Evolutionary conservation across 805 yeast genomes (phyloP).

Genomic region (Lipomyces yamanashiensis): DNA sequence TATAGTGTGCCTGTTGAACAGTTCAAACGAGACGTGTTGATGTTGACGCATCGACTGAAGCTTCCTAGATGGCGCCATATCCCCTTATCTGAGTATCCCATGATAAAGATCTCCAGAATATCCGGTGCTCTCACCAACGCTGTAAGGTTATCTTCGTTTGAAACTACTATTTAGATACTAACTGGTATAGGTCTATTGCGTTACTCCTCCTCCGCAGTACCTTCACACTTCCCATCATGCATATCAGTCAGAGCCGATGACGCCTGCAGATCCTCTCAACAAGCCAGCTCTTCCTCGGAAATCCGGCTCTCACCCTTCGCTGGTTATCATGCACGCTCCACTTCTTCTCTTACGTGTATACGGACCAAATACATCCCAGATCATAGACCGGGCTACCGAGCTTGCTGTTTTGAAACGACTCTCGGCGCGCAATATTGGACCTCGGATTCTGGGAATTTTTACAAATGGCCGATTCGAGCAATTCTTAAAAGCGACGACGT

Average conservation of each 20-base stretch:
- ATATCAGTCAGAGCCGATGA: slow-evolving; percentile 5
- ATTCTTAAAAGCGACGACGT: slow-evolving; percentile 79
- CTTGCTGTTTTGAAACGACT: slow-evolving; percentile 72
- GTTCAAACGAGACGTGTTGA: slow-evolving; percentile 24
- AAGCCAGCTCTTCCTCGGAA: slow-evolving; percentile 12
- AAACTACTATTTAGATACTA: background rate
- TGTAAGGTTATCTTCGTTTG: slow-evolving; percentile 46
- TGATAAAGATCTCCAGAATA: slow-evolving; percentile 65
- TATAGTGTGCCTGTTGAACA: slow-evolving; percentile 25
- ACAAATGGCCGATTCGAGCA: slow-evolving; percentile 94
- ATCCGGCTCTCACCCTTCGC: slow-evolving; percentile 28
- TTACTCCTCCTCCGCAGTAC: slow-evolving; percentile 57
- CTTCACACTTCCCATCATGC: slow-evolving; percentile 15
- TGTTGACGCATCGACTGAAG: slow-evolving; percentile 46
- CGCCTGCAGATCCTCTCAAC: slow-evolving; percentile 6
- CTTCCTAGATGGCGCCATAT: slow-evolving; percentile 82
- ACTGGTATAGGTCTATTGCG: slow-evolving; percentile 54
- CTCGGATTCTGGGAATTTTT: slow-evolving; percentile 85
- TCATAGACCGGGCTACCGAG: slow-evolving; percentile 86
- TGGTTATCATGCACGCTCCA: slow-evolving; percentile 49
- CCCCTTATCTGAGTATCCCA: slow-evolving; percentile 44
- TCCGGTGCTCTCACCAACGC: slow-evolving; percentile 94
- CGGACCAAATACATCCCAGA: slow-evolving; percentile 82
- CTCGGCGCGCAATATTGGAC: slow-evolving; percentile 81
- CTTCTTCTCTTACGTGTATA: slow-evolving; percentile 76